Percentiles rank a stretch among this genome's conserved stretches.
These are phyloP conservation scores for Stagonosporopsis chrysanthemi DNA, from an alignment of 2,329 filamentous ascomycete species.

Conservation along the genomic window DNA sequence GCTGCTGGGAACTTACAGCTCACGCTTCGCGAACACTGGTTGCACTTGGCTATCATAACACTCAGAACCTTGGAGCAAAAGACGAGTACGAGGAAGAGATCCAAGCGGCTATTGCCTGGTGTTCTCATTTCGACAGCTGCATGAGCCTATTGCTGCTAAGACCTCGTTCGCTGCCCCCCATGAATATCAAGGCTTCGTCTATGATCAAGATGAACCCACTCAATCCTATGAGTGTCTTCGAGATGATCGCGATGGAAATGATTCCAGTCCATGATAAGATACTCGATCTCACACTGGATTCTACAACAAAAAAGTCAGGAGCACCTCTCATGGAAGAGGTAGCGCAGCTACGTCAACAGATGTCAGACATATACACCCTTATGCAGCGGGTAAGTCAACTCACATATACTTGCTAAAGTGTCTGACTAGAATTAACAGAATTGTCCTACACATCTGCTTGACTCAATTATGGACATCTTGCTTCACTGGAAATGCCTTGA, in stretches of 20 bases:
- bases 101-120: constrained; percentile 39
- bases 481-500: constrained; percentile 45
- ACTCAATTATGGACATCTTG: constrained; percentile 31
- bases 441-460: constrained; percentile 27
- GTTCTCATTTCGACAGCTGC: constrained; percentile 41
- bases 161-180: constrained; percentile 38
- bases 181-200: constrained; percentile 34
- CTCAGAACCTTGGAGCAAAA: constrained; percentile 23
- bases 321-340: constrained; percentile 31
- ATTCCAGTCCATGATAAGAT: constrained; percentile 41
- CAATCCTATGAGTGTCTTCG: constrained; percentile 37
- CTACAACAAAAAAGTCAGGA: constrained; percentile 19
- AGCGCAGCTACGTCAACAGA: constrained; percentile 28
- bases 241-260: constrained; percentile 36
- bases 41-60: constrained; percentile 42
- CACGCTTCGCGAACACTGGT: constrained; percentile 43
- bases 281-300: constrained; percentile 34
- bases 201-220: constrained; percentile 33
- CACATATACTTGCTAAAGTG: neutral
- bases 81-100: constrained; percentile 38
- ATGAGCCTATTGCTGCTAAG: constrained; percentile 43
- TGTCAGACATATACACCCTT: constrained; percentile 31
- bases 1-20: constrained; percentile 43
- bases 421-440: constrained; percentile 23
- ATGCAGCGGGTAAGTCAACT: constrained; percentile 32